Conservation (phyloP, 2,329 filamentous ascomycete species). For the Aulographum hederae region DNA sequence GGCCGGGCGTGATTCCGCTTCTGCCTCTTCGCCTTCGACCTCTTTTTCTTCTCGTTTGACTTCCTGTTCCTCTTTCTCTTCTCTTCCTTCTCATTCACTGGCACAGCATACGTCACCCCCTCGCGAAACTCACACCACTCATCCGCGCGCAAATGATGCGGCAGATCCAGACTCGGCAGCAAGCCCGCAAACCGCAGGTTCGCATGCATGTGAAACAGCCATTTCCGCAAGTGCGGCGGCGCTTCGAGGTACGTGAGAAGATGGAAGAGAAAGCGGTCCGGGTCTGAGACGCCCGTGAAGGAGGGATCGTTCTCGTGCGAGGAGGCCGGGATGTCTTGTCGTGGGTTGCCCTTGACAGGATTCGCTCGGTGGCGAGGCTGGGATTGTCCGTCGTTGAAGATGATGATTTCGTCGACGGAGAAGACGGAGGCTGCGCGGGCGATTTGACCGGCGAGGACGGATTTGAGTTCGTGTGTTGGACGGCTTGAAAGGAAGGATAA, state of each 20-base stretch:
- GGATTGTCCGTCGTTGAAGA: slow-evolving; percentile 55
- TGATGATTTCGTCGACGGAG: slow-evolving; percentile 64
- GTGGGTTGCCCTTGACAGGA: slow-evolving; percentile 22
- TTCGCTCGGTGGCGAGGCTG: slow-evolving; percentile 22
- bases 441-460: slow-evolving; percentile 52
- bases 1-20: slow-evolving; percentile 1
- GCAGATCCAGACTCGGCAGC: slow-evolving; percentile 65
- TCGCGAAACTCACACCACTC: slow-evolving; percentile 71
- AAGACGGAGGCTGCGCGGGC: slow-evolving; percentile 71
- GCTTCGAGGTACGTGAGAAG: slow-evolving; percentile 69
- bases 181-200: slow-evolving; percentile 58
- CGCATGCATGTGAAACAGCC: slow-evolving; percentile 60
- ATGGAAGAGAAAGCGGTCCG: slow-evolving; percentile 63
- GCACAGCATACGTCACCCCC: slow-evolving; percentile 45
- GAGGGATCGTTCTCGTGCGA: slow-evolving; percentile 24
- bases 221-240: slow-evolving; percentile 61
- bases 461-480: slow-evolving; percentile 57
- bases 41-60: neutral
- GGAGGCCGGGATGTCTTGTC: too few relatives aligned
- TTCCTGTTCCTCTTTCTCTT: too few relatives aligned
- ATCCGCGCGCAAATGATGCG: slow-evolving; percentile 57
- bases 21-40: too few relatives aligned
- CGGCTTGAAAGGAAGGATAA: slow-evolving; percentile 29
- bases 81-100: slow-evolving; percentile 5
- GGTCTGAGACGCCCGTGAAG: slow-evolving; percentile 53